A percentile compares a stretch with the other conserved stretches of the same genome.
These are phyloP conservation scores for Luffa aegyptiaca DNA, from an alignment of 306 rosid species.

Conservation along the genomic window DNA sequence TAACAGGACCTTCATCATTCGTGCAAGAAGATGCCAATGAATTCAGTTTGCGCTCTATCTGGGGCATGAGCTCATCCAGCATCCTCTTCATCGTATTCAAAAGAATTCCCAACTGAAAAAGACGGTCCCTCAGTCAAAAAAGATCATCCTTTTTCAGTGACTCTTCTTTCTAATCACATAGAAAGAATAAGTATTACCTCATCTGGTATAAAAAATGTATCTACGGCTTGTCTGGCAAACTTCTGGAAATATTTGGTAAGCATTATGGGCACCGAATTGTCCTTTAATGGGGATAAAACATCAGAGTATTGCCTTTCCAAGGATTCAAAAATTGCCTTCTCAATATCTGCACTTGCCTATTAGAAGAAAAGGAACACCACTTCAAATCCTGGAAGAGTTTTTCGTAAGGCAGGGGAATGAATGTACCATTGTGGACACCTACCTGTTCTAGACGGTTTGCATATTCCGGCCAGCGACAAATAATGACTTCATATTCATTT, in stretches of 20 bases:
- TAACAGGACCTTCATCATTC: constrained; percentile 61
- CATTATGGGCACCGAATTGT: constrained; percentile 68
- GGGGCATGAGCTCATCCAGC: constrained; percentile 76
- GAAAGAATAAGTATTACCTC: constrained; percentile 34
- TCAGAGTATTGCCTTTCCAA: constrained; percentile 93
- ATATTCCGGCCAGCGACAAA: constrained; percentile 97
- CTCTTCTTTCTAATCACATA: background rate
- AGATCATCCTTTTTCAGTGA: constrained; percentile 1
- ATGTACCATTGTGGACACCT: constrained; percentile 27
- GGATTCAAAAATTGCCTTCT: constrained; percentile 79
- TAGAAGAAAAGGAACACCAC: background rate
- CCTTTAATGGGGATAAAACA: constrained; percentile 81
- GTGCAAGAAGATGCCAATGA: constrained; percentile 74
- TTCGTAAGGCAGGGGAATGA: background rate
- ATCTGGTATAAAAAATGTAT: constrained; percentile 60
- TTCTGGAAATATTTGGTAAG: constrained; percentile 87
- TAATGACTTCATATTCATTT: constrained; percentile 75
- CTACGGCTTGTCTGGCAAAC: constrained; percentile 63
- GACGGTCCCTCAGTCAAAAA: background rate
- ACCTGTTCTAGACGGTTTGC: constrained; percentile 70
- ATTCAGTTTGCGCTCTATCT: constrained; percentile 67
- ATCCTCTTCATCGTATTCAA: constrained; percentile 87
- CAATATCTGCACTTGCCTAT: constrained; percentile 80
- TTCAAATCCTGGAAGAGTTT: background rate
- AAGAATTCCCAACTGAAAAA: constrained; percentile 69